Base-by-base conservation (phyloP, 1,284 basidiomycete genomes). In the Leccinum huronense region DNA sequence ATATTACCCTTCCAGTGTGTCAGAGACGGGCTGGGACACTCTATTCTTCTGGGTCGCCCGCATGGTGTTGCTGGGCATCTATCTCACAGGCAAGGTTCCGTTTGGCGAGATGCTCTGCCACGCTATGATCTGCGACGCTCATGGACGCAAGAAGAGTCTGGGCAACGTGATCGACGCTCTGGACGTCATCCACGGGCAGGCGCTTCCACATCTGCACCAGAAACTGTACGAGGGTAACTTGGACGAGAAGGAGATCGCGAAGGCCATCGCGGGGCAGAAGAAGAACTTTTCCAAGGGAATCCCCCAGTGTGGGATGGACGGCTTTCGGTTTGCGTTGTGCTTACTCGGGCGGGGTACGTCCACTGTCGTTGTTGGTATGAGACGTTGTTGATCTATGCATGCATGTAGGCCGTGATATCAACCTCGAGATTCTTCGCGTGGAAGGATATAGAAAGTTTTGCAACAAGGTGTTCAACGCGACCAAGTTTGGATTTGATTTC, bases 371-470 rank as follows among this genome's bases (percentile, higher is more conserved):
- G 45, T 38, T 34, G 13, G 7, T 40, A 6, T n/a, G 27, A 27
- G 36, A 34, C 11, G 16, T 1, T 4, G 3, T 30, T 27, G 27
- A 13, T 63, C 31, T 66, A 48, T 34, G 16, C 16, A 23, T 23
- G 23, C 23, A 23, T 23, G 23, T 36, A 92, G 93, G 92, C 36
- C 90, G 95, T 61, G 95, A 97, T 76, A 97, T 98, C 80, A 97
- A 97, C 78, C 81, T 99, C 67, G 96, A 99, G 77, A 96, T 99
- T 72, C 79, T 94, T 67, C 90, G 95, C 66, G 95, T 99, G n/a
- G 97, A 99, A 80, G 97, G 97, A 6, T 99, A 99, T 80, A 89
- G 97, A 77, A 99, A 99, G 79, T 97, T 98, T 84, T 99, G 97
- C 83, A 99, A 99, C 83, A 99, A 99, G 83, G 89, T 99, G 34